Base-by-base conservation (phyloP, 1,284 basidiomycete species). In the Ustilago crameri region DNA sequence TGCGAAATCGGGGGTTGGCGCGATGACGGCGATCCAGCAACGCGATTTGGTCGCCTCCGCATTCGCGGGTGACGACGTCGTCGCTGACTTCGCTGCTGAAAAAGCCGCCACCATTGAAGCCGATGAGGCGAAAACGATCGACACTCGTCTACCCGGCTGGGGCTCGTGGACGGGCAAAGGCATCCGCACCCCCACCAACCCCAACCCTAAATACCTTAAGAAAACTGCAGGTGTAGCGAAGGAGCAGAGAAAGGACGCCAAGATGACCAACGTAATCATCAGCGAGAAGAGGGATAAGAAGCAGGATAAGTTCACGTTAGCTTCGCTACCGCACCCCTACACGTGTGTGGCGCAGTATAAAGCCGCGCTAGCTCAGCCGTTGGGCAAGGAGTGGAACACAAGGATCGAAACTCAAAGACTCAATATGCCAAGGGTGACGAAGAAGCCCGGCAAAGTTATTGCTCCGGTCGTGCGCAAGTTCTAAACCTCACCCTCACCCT, bases 11-110 rank as follows among this genome's bases (percentile, higher is more conserved):
- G 12, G 7, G 1, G 24, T 22, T 0, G 41, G 41, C 12, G 15
- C 12, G 2, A 41, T 63, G 23, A 47, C 50, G 0, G 66, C 64
- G 5, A 12, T 76, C 2, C 48, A 91, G 81, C 93, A 96, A 82
- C 87, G 91, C 23, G 91, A 96, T 70, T 87, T 98, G 5, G 94
- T 98, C 9, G 91, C 93, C 0, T 89, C 90, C 63, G 96, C 95
- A 0, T 98, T 98, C 85, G 95, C 95, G 0, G 93, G 93, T 1
- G 95, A 98, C 83, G 92, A 97, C 79, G 95, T 98, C 12, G 90
- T 95, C 0, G 88, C 91, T 82, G 90, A 92, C 53, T 98, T 98
- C 81, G 90, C 88, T 51, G 90, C 90, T 62, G 89, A 90, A 52
- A 98, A 98, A 83, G 87, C 87, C 37, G 87, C 87, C 40, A 90